Conservation (phyloP, 75 land plant genomes). For the Azolla pinnata region DNA sequence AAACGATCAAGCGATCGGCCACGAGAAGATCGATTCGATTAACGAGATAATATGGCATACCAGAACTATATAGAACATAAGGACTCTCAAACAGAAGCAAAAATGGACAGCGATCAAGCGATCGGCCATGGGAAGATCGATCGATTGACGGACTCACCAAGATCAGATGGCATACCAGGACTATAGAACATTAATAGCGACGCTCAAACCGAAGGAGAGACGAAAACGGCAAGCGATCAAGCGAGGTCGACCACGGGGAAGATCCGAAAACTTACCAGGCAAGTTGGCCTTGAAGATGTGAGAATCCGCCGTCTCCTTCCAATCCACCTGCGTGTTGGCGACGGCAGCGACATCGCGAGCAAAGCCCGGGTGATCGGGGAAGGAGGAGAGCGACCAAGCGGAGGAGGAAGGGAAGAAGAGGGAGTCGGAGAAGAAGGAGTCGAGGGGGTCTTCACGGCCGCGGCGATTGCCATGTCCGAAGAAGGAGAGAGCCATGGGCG, state of each 20-base stretch:
- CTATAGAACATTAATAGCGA: background rate
- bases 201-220: background rate
- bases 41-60: background rate
- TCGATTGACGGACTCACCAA: background rate
- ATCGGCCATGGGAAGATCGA: background rate
- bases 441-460: background rate
- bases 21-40: background rate
- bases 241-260: background rate
- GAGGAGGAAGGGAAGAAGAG: background rate
- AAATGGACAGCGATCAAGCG: background rate
- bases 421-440: background rate
- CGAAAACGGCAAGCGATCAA: background rate
- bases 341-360: background rate
- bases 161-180: background rate
- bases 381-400: no score
- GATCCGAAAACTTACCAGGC: conserved; percentile 8
- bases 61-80: background rate
- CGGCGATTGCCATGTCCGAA: background rate
- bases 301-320: conserved; percentile 11
- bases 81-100: background rate
- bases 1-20: background rate
- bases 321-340: conserved; percentile 16
- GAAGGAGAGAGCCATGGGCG: background rate
- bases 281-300: conserved; percentile 26
- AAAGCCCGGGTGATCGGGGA: background rate